Conservation (phyloP, 768 basidiomycete species). For the Suillus bovinus region DNA sequence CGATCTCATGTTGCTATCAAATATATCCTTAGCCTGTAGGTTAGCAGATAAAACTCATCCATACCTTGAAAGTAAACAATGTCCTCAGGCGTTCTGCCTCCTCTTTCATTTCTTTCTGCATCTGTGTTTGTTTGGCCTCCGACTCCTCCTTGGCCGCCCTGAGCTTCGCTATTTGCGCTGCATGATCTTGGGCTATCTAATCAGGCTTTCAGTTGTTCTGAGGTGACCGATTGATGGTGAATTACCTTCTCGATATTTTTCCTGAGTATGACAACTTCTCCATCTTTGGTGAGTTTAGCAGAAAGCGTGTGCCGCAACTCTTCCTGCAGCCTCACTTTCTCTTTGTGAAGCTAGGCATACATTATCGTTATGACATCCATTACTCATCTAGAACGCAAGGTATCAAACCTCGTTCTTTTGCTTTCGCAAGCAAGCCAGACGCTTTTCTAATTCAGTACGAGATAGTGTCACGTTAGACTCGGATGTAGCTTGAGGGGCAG, state of each 20-base stretch:
- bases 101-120: constrained; percentile 63
- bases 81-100: constrained; percentile 73
- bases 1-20: constrained; percentile 66
- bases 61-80: constrained; percentile 68
- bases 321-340: constrained; percentile 47
- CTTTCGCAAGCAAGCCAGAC: constrained; percentile 25
- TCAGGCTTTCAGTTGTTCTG: background rate
- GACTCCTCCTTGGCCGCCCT: constrained; percentile 61
- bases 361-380: constrained; percentile 16
- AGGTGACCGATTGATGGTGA: background rate
- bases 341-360: constrained; percentile 46
- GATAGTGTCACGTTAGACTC: background rate
- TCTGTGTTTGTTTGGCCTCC: constrained; percentile 52
- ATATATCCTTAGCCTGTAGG: constrained; percentile 15
- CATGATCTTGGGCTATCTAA: constrained; percentile 62
- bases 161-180: constrained; percentile 53
- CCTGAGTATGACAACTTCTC: constrained; percentile 69
- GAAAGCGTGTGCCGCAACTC: constrained; percentile 50
- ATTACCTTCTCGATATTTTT: constrained; percentile 67
- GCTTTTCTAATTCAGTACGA: constrained; percentile 4
- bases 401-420: constrained; percentile 51
- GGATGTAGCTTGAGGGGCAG: background rate
- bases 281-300: constrained; percentile 59
- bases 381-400: constrained; percentile 6
- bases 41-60: constrained; percentile 16